Evolutionary conservation across 306 rosid genomes (phyloP).

Genomic region (Neltuma alba): DNA sequence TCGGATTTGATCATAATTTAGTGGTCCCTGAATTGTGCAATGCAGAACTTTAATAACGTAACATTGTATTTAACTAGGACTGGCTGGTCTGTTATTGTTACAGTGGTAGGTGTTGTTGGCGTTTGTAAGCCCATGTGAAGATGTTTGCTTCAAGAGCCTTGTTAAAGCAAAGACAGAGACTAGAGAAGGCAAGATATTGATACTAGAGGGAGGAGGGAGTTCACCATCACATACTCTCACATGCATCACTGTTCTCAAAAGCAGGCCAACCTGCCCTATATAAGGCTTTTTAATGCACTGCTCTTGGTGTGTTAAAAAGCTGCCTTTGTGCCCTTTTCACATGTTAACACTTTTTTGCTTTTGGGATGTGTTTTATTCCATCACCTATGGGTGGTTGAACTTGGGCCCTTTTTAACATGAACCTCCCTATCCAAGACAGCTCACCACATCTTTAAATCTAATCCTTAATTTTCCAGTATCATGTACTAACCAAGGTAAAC

Average conservation of each 20-base stretch:
- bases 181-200: constrained; percentile 44
- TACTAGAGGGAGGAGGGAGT: constrained; percentile 37
- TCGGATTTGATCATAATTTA: constrained; percentile 17
- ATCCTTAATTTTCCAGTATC: constrained; percentile 32
- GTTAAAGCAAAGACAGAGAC: constrained; percentile 48
- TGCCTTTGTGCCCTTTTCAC: constrained; percentile 50
- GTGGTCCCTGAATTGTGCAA: constrained; percentile 38
- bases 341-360: constrained; percentile 54
- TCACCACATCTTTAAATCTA: constrained; percentile 40
- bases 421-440: constrained; percentile 34
- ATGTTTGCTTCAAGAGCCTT: constrained; percentile 36
- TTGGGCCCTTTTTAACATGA: constrained; percentile 26
- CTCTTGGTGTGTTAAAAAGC: constrained; percentile 57
- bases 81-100: constrained; percentile 1
- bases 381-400: constrained; percentile 41
- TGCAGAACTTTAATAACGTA: not conserved
- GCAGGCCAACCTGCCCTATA: constrained; percentile 43
- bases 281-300: constrained; percentile 42
- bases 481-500: constrained; percentile 40
- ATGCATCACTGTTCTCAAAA: constrained; percentile 53
- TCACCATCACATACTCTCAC: constrained; percentile 41
- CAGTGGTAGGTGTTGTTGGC: constrained; percentile 26
- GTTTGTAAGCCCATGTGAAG: constrained; percentile 44
- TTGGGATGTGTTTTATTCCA: constrained; percentile 42
- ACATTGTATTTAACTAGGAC: not conserved